Percentiles rank a stretch among this genome's conserved stretches.
These are phyloP conservation scores for Stenogyne calaminthoides DNA, from an alignment of 305 asterid species.

Conservation along the genomic window DNA sequence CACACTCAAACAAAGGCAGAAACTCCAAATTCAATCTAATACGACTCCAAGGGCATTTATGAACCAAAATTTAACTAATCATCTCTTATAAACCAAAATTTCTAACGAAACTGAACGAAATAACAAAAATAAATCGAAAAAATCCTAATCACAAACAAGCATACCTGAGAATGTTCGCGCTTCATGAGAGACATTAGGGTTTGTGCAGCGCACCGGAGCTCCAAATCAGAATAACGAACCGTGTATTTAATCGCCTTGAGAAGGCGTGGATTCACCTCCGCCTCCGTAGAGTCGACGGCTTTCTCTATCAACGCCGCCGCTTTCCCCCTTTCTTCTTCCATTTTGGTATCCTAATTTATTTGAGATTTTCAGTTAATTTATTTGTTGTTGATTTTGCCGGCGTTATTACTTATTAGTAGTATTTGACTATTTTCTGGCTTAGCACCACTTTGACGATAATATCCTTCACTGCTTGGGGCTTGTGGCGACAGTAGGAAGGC, in stretches of 20 bases:
- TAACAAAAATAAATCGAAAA: neutral
- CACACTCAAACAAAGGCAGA: slow-evolving; percentile 12
- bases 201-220: slow-evolving; percentile 74
- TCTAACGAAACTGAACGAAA: neutral
- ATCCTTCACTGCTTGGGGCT: neutral
- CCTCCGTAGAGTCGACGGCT: slow-evolving; percentile 72
- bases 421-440: neutral
- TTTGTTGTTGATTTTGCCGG: neutral
- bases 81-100: neutral
- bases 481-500: neutral
- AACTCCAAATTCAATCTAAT: slow-evolving; percentile 11
- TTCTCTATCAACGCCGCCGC: slow-evolving; percentile 58
- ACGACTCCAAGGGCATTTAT: neutral
- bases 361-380: neutral
- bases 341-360: slow-evolving; percentile 5
- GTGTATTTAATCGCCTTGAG: slow-evolving; percentile 80
- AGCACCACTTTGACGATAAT: slow-evolving; percentile 26
- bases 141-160: neutral
- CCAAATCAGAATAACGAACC: slow-evolving; percentile 77
- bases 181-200: slow-evolving; percentile 81
- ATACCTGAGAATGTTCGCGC: slow-evolving; percentile 91
- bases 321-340: slow-evolving; percentile 45
- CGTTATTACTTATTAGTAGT: no score
- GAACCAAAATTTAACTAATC: neutral
- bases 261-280: slow-evolving; percentile 79